Evolutionary conservation across 768 basidiomycete genomes (phyloP).

Genomic region (Xerocomellus chrysenteron): DNA sequence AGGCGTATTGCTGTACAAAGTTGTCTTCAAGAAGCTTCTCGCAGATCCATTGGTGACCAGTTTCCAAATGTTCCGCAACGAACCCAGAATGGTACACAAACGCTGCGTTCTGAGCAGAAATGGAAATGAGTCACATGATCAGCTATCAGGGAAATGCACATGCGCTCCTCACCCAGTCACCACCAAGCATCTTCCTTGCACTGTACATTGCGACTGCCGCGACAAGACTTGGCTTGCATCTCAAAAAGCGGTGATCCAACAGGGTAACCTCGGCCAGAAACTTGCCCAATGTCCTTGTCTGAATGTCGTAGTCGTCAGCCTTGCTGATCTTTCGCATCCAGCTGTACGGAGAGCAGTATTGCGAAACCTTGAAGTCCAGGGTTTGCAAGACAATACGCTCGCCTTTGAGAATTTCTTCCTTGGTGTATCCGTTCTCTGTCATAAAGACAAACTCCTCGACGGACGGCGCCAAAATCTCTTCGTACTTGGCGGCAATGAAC

Average conservation of each 20-base stretch:
- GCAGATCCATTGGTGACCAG: constrained; percentile 78
- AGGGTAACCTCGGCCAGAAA: constrained; percentile 96
- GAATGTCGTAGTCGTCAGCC: constrained; percentile 98
- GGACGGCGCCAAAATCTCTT: constrained; percentile 95
- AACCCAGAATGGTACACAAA: constrained; percentile 93
- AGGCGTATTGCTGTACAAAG: constrained; percentile 85
- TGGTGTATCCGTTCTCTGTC: constrained; percentile 92
- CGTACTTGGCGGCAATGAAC: constrained; percentile 99
- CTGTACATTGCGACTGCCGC: constrained; percentile 98
- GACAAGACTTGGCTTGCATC: constrained; percentile 89
- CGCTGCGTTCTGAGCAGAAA: constrained; percentile 64
- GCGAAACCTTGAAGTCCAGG: constrained; percentile 91
- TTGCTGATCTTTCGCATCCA: constrained; percentile 99
- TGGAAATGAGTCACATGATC: constrained; percentile 36
- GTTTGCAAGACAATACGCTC: constrained; percentile 96
- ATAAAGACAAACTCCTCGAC: constrained; percentile 99
- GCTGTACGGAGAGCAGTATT: constrained; percentile 98
- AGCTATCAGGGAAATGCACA: not conserved
- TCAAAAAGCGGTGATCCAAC: constrained; percentile 87
- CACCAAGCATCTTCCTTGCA: constrained; percentile 89
- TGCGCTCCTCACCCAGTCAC: constrained; percentile 82
- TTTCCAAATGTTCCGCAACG: constrained; percentile 83
- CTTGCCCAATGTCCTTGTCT: constrained; percentile 95
- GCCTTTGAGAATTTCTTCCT: constrained; percentile 97
- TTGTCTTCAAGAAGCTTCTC: constrained; percentile 78